These are phyloP conservation scores for Calocybe indica DNA, from an alignment of 768 basidiomycete species.

Conservation along the genomic window DNA sequence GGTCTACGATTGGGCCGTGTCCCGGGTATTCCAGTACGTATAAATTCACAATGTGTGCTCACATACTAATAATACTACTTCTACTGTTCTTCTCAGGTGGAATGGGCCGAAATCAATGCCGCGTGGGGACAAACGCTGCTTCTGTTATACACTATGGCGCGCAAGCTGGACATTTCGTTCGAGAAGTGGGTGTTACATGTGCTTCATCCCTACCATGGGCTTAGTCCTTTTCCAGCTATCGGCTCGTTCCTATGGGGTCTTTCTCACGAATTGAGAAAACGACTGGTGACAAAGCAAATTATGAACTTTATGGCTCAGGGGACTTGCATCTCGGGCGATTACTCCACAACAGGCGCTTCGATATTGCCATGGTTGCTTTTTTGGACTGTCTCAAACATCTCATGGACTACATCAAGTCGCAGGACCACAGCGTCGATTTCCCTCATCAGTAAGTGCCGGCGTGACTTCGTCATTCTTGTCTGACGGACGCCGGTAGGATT, in stretches of 20 bases:
- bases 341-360: constrained; percentile 92
- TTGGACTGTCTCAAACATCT: constrained; percentile 92
- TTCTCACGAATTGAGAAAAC: constrained; percentile 89
- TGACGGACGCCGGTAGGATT: constrained; percentile 45
- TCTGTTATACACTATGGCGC: constrained; percentile 83
- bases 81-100: constrained; percentile 50
- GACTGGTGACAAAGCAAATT: constrained; percentile 73
- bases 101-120: constrained; percentile 98
- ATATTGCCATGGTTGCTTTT: constrained; percentile 94
- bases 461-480: not conserved
- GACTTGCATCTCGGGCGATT: constrained; percentile 85
- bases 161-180: constrained; percentile 87
- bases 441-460: constrained; percentile 71
- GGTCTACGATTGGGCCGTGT: constrained; percentile 88
- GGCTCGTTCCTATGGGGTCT: constrained; percentile 89
- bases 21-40: constrained; percentile 69
- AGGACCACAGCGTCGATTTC: constrained; percentile 70
- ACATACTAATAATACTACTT: constrained; percentile 1
- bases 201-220: not conserved
- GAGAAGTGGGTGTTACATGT: constrained; percentile 52
- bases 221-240: constrained; percentile 51
- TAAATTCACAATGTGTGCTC: not conserved
- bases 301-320: constrained; percentile 93
- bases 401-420: constrained; percentile 76
- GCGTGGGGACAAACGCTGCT: constrained; percentile 98